Evolutionary conservation across 352 stramenopile species (phyloP), one percentile per base, ranked within the genome.

Genomic region (Halophytophthora batemanensis): DNA sequence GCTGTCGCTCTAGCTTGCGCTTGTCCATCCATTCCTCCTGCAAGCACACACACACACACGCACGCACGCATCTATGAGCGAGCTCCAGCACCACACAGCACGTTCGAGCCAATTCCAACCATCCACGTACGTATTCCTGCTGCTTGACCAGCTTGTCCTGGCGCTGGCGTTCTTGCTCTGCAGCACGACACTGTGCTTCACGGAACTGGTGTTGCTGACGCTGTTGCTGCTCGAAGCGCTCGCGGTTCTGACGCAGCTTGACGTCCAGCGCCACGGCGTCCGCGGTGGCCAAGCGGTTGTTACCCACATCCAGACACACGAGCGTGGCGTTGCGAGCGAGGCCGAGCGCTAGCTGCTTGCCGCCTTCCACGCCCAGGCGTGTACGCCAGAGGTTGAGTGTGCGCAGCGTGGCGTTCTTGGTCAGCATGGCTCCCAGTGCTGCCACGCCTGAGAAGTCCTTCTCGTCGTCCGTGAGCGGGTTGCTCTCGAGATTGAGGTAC

Each of bases 11-110:
- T 17, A 66, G 18, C 52, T 81, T 86, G 45, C 82, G 82, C 45
- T 89, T 77, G 45, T 86, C 78, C 57, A 92, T 85, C 82, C 82
- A 90, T 42, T 72, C 52, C 34, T 87, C 78, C 74, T 91, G 59
- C 6, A 49, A 4, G 36, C 21, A n/a, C 50, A 33, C 39, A 49
- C 22, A 47, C 14, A 18, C 17, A 13, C 25, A 42, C n/a, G 61
- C 41, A 48, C 17, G 53, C 25, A 41, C 15, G 49, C 23, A 38
- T 8, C 35, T 18, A 48, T 23, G 21, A 39, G 14, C 25, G 28
- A 23, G 39, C n/a, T n/a, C n/a, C n/a, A n/a, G n/a, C n/a, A n/a
- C n/a, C n/a, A n/a, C n/a, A n/a, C n/a, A n/a, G n/a, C n/a, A n/a
- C n/a, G n/a, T n/a, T n/a, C n/a, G n/a, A n/a, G n/a, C n/a, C n/a